Base-by-base conservation (phyloP, 1,284 basidiomycete genomes). In the Polyporus tsugae region DNA sequence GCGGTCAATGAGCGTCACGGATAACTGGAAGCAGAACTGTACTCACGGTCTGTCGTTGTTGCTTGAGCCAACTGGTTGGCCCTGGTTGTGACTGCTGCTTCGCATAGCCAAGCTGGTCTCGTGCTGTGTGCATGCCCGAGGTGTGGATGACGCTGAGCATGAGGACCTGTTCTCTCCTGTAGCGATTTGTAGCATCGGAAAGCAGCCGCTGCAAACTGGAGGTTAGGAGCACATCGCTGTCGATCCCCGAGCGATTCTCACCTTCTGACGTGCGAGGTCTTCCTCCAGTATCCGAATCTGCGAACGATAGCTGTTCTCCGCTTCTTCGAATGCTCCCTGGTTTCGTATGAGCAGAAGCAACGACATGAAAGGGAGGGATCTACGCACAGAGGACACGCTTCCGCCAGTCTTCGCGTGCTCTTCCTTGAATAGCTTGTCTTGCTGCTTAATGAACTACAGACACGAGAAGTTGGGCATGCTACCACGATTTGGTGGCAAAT, bases 381-480 rank as follows among this genome's bases (percentile, higher is more conserved):
- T n/a, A 25, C 79, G 69, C 35, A 80, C 79, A 15, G 78, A 69
- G 25, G 77, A 73, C 42, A 77, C 73, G 9, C 72, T 69, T n/a
- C 73, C 72, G 38, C 80, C 78, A 72, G 82, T 84, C 68, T 85
- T 86, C 5, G 86, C 87, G 65, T 91, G 89, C 72, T 93, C 89
- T 76, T 93, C 91, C 74, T 92, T 93, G 81, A 95, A 92, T 39
- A 95, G 83, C 73, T 94, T 94, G 82, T 97, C 95, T 79, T 98
- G 96, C 63, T 91, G 87, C 79, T 95, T 95, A 83, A 98, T 96
- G 80, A 97, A 96, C 92, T 95, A 69, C 33, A 49, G n/a, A 77
- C 60, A 44, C 38, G 22, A 38, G n/a, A 4, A 39, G 10, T 25
- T 60, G 58, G 41, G 38, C 58, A 39, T 17, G n/a, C 5, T 29